Evolutionary conservation across 1,284 basidiomycete species (phyloP), one percentile per base, ranked within the genome.

Genomic region (Cystobasidium slooffiae): DNA sequence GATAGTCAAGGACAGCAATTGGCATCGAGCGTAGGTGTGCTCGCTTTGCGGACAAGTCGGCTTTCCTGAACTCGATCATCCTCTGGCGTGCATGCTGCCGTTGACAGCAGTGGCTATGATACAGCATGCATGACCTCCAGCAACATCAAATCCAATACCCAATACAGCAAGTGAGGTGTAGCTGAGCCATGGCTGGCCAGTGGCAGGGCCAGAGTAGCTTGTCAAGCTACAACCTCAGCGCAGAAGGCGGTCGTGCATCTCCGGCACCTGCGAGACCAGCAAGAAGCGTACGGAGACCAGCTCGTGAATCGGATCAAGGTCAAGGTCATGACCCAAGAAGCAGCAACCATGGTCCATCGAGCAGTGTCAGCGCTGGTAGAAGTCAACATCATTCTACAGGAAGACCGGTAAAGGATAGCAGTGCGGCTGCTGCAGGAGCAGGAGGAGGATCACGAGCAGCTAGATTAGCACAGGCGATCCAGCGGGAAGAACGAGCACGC

Each of bases 391-490:
- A 31, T 2, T 31, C 58, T 31, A 31, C 24, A 6, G 14, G 37
- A n/a, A 31, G 16, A n/a, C 24, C 10, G 58, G 10, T 14, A 18
- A 22, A 9, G 14, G 10, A 37, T 6, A 53, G 16, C 47, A 52
- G 8, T 31, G 61, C 61, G 7, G 37, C 52, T 22, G 31, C 22
- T 37, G 46, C 41, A 37, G 47, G 43, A 14, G 46, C 41, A 37
- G 47, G 43, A 14, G 31, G 63, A 14, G 37, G 18, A 10, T 24
- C 65, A 41, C 62, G 70, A 44, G 70, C 70, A 10, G 53, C 41
- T 1, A 16, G 61, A 10, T 63, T 73, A 20, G 70, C 70, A 66
- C 56, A 73, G 37, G 70, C 70, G 37, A 73, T 73, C 39, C 70
- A 65, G 70, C 62, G 63, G 55, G 62, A 73, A 37, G 70, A 73